Percentiles rank a stretch among this genome's conserved stretches.
Evolutionary conservation across 768 basidiomycete species (phyloP).

Genomic region (Lactarius sp.): DNA sequence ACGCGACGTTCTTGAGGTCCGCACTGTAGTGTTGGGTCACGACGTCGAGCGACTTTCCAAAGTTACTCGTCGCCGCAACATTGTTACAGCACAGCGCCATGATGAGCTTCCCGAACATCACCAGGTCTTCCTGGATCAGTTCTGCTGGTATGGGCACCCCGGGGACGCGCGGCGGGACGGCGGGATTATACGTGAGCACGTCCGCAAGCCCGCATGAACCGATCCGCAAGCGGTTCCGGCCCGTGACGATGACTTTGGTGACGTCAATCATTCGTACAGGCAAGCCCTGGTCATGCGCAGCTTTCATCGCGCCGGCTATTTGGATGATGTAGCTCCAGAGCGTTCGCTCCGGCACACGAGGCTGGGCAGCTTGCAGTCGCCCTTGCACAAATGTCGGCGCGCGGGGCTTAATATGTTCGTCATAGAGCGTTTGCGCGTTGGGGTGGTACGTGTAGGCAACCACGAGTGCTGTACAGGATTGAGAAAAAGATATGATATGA

Average conservation of each 20-base stretch:
- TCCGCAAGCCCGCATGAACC: conserved; percentile 85
- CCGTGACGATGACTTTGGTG: conserved; percentile 82
- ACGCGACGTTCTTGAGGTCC: conserved; percentile 75
- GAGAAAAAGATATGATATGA: conserved; percentile 18
- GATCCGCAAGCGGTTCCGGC: conserved; percentile 86
- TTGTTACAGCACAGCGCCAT: conserved; percentile 75
- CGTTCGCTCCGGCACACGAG: conserved; percentile 63
- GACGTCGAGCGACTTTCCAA: conserved; percentile 67
- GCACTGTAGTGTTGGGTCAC: conserved; percentile 69
- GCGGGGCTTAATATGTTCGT: conserved; percentile 66
- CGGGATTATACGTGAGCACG: conserved; percentile 69
- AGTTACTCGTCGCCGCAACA: conserved; percentile 51
- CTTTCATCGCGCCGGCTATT: conserved; percentile 80
- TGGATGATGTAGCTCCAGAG: conserved; percentile 94
- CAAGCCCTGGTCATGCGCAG: conserved; percentile 74
- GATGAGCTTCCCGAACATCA: conserved; percentile 80
- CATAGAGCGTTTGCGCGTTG: conserved; percentile 73
- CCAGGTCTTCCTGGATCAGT: conserved; percentile 82
- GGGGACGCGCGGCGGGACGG: conserved; percentile 4
- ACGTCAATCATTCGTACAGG: conserved; percentile 81
- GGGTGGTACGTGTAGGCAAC: conserved; percentile 90
- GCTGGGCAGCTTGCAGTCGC: conserved; percentile 34
- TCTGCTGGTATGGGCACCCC: conserved; percentile 28
- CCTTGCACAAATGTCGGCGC: conserved; percentile 36
- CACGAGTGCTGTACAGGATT: conserved; percentile 60